Evolutionary conservation across 1,139 yeast species (phyloP), one percentile per base, ranked within the genome.

Genomic region (Magnusiomyces tetraspermus): DNA sequence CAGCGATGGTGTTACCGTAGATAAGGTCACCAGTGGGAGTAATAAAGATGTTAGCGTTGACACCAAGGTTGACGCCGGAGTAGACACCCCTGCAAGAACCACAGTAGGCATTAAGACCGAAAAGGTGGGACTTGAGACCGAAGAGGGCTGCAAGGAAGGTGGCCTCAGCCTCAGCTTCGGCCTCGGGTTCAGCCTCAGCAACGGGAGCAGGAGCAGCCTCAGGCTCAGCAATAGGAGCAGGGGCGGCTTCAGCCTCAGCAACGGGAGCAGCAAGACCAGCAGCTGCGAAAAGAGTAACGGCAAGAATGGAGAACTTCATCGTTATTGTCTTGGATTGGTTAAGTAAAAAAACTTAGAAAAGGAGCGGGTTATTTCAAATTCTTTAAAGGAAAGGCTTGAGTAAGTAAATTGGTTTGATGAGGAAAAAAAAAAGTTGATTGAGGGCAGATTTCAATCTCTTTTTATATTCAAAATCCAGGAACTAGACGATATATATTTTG

Each of bases 41-140:
- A 33, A 46, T 36, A 11, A 36, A 46, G 21, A 46, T 43, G 6
- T 38, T 38, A 22, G 13, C 23, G 43, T 38, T 38, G 43, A 38
- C 43, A n/a, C 21, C 21, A 17, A 28, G 11, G 11, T 8, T n/a
- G n/a, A n/a, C n/a, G n/a, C n/a, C n/a, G n/a, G n/a, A 10, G 41
- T 6, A 8, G 21, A 8, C 10, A 10, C 8, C 17, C n/a, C 15
- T 11, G 33, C 33, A 28, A 11, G 11, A 6, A 28, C 11, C 11
- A 11, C 33, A 28, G 11, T 6, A 28, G 11, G 33, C 33, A 28
- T 11, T 8, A 28, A 11, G 11, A 28, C 33, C 33, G 11, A 28
- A 28, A 11, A 28, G 6, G 11, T 6, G 11, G 33, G 33, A 8
- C 33, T 28, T 28, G 11, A n/a, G n/a, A n/a, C 11, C 11, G 33